Evolutionary conservation across 176 grass and related monocot genomes (phyloP).

Genomic region (Avena atlantica): DNA sequence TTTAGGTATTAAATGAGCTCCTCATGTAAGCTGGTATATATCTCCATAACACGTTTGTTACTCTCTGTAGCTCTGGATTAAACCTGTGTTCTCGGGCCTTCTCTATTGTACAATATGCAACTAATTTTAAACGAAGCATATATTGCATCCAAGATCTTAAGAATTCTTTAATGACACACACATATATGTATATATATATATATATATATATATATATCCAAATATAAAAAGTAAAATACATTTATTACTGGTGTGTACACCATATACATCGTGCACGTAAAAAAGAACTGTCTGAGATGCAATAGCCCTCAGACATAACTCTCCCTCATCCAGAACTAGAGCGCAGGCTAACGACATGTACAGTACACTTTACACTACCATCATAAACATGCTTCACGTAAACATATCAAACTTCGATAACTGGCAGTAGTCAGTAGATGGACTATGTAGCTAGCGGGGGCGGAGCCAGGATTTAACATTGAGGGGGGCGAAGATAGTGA

Average conservation of each 20-base stretch:
- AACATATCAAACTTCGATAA: not conserved
- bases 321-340: not conserved
- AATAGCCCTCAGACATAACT: not conserved
- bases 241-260: not conserved
- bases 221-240: not conserved
- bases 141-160: not conserved
- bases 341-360: not conserved
- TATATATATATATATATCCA: not conserved
- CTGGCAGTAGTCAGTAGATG: not conserved
- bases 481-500: no score
- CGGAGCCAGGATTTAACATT: no score
- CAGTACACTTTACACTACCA: not conserved
- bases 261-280: not conserved
- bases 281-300: not conserved
- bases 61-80: not conserved
- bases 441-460: not conserved
- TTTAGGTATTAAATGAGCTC: not conserved
- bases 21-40: not conserved
- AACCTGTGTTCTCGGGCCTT: not conserved
- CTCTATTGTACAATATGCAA: not conserved
- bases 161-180: not conserved
- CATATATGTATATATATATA: not conserved
- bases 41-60: not conserved
- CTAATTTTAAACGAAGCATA: no score
- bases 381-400: not conserved